Evolutionary conservation across 2,329 filamentous ascomycete genomes (phyloP).

Genomic region (Xylaria sp.): DNA sequence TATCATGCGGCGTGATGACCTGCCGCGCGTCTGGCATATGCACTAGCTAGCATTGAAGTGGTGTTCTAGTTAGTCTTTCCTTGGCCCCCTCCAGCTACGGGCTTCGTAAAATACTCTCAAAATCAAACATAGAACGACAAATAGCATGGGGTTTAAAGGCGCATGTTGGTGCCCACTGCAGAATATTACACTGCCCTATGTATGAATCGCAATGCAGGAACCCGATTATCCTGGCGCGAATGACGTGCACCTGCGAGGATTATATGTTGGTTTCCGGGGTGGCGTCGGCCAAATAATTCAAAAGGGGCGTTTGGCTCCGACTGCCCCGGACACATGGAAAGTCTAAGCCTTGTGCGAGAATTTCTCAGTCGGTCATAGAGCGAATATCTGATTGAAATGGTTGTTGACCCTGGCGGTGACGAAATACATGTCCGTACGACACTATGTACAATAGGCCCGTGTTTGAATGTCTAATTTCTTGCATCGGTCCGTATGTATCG

Average conservation of each 20-base stretch:
- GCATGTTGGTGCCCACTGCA: background rate
- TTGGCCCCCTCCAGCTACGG: too few relatives aligned
- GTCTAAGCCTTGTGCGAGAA: background rate
- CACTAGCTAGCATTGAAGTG: background rate
- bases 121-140: background rate
- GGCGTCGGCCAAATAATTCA: constrained; percentile 4
- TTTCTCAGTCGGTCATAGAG: constrained; percentile 12
- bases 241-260: constrained; percentile 21
- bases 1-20: background rate
- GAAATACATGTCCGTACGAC: background rate
- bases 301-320: constrained; percentile 19
- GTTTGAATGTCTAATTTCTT: background rate
- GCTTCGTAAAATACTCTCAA: too few relatives aligned
- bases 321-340: constrained; percentile 4
- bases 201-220: constrained; percentile 17
- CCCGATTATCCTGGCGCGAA: constrained; percentile 16
- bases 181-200: background rate
- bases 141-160: background rate
- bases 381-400: constrained; percentile 23
- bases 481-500: constrained; percentile 8
- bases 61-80: background rate
- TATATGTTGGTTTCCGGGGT: constrained; percentile 8
- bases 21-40: constrained; percentile 8
- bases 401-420: constrained; percentile 1
- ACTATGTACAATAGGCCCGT: background rate